Evolutionary conservation across 225 moss, liverwort and hornwort species (phyloP), one percentile per base, ranked within the genome.

Genomic region (Marchantia polymorpha): DNA sequence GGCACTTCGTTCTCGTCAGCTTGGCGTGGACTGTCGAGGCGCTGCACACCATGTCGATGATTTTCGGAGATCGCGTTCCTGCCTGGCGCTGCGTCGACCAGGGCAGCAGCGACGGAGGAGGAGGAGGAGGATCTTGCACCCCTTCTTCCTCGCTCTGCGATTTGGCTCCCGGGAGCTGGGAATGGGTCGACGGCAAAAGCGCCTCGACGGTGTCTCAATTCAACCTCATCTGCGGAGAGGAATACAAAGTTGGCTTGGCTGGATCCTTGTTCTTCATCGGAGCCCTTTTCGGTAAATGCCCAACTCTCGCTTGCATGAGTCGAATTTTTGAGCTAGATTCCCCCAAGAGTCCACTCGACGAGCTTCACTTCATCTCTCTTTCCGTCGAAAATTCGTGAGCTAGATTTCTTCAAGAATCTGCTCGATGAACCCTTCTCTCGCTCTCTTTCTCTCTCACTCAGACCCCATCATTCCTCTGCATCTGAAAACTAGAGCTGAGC

Each of bases 211-310:
- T 92, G 15, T 88, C 93, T 15, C 83, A 94, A 70, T 94, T 88
- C 88, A 80, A 78, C 61, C 89, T 94, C 53, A 84, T 92, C 30
- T 94, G 93, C 77, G 93, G 91, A 48, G 80, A 92, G 0, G 88
- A 87, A 49, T 94, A 94, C 77, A 94, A 94, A 89, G 85, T 89
- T 51, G 92, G 93, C 50, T 79, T 94, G 19, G 87, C 86, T 2
- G 89, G 92, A 68, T 86, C 88, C 10, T 83, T 85, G 19, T 91
- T 90, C 81, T 94, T 92, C 67, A 39, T 91, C 25, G 93, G 93
- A 46, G 78, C 83, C 50, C 83, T 94, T 64, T 47, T 90, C 27
- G 93, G 93, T 94, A 83, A 78, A 83, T 69, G 39, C 31, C 25
- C 26, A 6, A 25, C 12, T 52, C 39, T 27, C 52, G n/a, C 5